These are phyloP conservation scores for Talaromyces sp. DNA, from an alignment of 2,329 filamentous ascomycete genomes.

Conservation along the genomic window DNA sequence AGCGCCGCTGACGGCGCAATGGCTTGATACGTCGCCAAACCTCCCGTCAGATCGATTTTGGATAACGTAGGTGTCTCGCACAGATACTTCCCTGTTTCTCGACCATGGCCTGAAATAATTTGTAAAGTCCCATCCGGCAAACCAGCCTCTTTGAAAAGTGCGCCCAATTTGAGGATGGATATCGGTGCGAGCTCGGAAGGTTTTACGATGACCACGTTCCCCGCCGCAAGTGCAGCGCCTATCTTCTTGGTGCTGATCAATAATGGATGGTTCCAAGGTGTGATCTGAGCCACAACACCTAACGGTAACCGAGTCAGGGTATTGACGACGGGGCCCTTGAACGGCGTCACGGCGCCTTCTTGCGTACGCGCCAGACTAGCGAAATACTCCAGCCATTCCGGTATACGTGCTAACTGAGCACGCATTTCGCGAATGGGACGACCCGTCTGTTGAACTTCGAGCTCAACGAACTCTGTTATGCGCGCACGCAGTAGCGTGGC, in stretches of 20 bases:
- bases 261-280: slow-evolving; percentile 39
- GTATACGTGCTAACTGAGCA: slow-evolving; percentile 59
- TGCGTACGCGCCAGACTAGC: slow-evolving; percentile 64
- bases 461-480: slow-evolving; percentile 55
- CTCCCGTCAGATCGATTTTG: slow-evolving; percentile 27
- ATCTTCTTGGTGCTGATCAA: slow-evolving; percentile 40
- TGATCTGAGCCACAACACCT: slow-evolving; percentile 40
- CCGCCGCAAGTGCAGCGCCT: slow-evolving; percentile 39
- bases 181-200: slow-evolving; percentile 43
- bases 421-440: slow-evolving; percentile 66
- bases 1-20: slow-evolving; percentile 21
- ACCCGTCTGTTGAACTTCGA: slow-evolving; percentile 66
- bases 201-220: slow-evolving; percentile 40
- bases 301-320: slow-evolving; percentile 36
- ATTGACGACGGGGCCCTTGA: slow-evolving; percentile 43
- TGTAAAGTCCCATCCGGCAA: slow-evolving; percentile 39
- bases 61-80: slow-evolving; percentile 32
- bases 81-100: slow-evolving; percentile 52
- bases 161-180: slow-evolving; percentile 40
- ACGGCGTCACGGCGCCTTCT: slow-evolving; percentile 63
- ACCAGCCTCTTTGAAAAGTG: slow-evolving; percentile 41
- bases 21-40: slow-evolving; percentile 24
- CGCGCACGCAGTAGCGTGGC: slow-evolving; percentile 52
- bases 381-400: slow-evolving; percentile 67
- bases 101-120: slow-evolving; percentile 48